phyloP scores from a whole-genome alignment of 73 alveolate genomes.

The Paramecium biaurelia region DNA sequence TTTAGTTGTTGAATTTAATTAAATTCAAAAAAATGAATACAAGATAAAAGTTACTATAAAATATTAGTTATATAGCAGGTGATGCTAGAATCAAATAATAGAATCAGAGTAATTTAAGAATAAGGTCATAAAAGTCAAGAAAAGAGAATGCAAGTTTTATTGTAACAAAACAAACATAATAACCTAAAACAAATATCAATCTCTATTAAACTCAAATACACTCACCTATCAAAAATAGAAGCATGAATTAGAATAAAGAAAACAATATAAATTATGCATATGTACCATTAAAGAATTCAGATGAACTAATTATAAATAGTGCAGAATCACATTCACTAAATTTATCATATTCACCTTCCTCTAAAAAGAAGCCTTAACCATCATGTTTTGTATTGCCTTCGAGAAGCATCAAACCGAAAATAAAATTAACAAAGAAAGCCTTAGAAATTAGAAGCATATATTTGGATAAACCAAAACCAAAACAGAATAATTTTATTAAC shows the following conservation, averaged over 20 bases:
- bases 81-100: not conserved
- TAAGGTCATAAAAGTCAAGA: not conserved
- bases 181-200: not conserved
- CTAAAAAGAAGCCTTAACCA: not conserved
- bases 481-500: not conserved
- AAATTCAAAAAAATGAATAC: constrained; percentile 10
- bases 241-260: not conserved
- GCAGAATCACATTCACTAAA: constrained; percentile 16
- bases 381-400: constrained; percentile 18
- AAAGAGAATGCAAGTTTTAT: not conserved
- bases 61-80: not conserved
- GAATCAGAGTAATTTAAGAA: not conserved
- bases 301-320: not conserved
- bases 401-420: not conserved
- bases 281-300: not conserved
- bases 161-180: not conserved
- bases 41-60: constrained; percentile 1
- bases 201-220: not conserved
- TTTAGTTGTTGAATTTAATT: constrained; percentile 21
- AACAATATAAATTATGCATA: not conserved
- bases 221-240: not conserved
- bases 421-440: not conserved
- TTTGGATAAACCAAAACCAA: not conserved
- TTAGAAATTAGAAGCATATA: not conserved
- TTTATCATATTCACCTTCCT: not conserved